Conservation (phyloP, 2,329 filamentous ascomycete genomes). For the Tolypocladium paradoxum region DNA sequence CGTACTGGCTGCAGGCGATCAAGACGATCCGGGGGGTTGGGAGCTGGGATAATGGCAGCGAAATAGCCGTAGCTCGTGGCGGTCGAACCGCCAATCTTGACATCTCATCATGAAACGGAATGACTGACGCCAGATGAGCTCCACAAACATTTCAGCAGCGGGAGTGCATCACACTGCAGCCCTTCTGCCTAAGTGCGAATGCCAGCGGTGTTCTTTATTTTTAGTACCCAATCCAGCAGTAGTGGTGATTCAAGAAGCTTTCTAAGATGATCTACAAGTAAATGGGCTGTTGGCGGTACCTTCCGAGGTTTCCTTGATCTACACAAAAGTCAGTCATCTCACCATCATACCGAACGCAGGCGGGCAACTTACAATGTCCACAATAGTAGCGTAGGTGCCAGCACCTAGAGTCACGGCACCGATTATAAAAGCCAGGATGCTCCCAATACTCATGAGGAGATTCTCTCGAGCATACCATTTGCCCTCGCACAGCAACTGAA, state of each 20-base stretch:
- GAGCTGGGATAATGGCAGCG: too few relatives aligned
- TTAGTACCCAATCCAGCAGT: background rate
- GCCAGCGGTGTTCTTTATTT: too few relatives aligned
- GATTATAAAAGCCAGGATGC: slow-evolving; percentile 15
- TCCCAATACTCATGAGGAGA: slow-evolving; percentile 12
- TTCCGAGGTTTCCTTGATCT: slow-evolving; percentile 11
- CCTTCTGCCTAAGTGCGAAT: too few relatives aligned
- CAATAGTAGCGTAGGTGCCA: slow-evolving; percentile 17
- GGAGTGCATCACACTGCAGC: too few relatives aligned
- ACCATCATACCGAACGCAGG: background rate
- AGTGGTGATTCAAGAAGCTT: background rate
- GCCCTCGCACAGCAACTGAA: slow-evolving; percentile 8
- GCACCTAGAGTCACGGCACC: slow-evolving; percentile 15
- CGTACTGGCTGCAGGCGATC: background rate
- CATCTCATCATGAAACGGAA: background rate
- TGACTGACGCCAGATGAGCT: background rate
- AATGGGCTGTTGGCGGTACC: slow-evolving; percentile 8
- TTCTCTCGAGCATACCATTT: slow-evolving; percentile 15
- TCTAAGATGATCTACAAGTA: slow-evolving; percentile 7
- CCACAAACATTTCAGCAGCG: background rate
- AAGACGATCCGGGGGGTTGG: too few relatives aligned
- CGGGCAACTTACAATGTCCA: slow-evolving; percentile 15
- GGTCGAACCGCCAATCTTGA: background rate
- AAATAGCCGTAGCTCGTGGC: too few relatives aligned
- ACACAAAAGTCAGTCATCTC: background rate